Evolutionary conservation across 2,329 filamentous ascomycete genomes (phyloP).

Genomic region (Trichoderma brevicompactum): DNA sequence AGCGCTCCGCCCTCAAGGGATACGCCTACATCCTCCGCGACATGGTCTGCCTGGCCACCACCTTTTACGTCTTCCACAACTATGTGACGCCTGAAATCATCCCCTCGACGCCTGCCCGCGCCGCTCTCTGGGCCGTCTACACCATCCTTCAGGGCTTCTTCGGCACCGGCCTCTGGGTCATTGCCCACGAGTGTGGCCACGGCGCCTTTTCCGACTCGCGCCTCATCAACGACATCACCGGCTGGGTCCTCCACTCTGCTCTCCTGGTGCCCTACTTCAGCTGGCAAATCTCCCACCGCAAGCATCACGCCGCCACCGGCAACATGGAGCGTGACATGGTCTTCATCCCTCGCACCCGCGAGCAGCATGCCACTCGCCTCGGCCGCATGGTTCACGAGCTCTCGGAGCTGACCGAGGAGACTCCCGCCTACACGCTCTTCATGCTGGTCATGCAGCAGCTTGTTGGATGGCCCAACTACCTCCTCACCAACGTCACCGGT

Average conservation of each 20-base stretch:
- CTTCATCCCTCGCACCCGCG: constrained; percentile 90
- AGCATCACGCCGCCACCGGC: constrained; percentile 99
- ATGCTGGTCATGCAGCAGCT: constrained; percentile 85
- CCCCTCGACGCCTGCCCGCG: constrained; percentile 69
- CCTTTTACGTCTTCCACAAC: constrained; percentile 87
- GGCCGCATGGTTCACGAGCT: constrained; percentile 81
- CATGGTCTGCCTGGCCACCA: constrained; percentile 69
- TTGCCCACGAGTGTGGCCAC: constrained; percentile 98
- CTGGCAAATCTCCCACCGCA: constrained; percentile 98
- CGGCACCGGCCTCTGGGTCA: constrained; percentile 91
- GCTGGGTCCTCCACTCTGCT: constrained; percentile 86
- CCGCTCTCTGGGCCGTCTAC: constrained; percentile 65
- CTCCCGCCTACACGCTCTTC: constrained; percentile 77
- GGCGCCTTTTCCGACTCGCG: constrained; percentile 95
- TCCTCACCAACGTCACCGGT: constrained; percentile 89
- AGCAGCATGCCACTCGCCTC: constrained; percentile 75
- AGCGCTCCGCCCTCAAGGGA: constrained; percentile 77
- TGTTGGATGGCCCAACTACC: constrained; percentile 90
- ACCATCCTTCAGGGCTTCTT: constrained; percentile 90
- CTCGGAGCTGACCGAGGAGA: constrained; percentile 90
- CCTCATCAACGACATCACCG: constrained; percentile 86
- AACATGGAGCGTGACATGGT: constrained; percentile 99
- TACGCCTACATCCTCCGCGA: constrained; percentile 86
- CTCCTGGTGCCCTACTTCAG: constrained; percentile 97
- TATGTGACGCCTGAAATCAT: constrained; percentile 85